A percentile compares a stretch with the other conserved stretches of the same genome.
phyloP scores from a whole-genome alignment of 176 grass and related monocot genomes.

The Hyparrhenia diplandra region DNA sequence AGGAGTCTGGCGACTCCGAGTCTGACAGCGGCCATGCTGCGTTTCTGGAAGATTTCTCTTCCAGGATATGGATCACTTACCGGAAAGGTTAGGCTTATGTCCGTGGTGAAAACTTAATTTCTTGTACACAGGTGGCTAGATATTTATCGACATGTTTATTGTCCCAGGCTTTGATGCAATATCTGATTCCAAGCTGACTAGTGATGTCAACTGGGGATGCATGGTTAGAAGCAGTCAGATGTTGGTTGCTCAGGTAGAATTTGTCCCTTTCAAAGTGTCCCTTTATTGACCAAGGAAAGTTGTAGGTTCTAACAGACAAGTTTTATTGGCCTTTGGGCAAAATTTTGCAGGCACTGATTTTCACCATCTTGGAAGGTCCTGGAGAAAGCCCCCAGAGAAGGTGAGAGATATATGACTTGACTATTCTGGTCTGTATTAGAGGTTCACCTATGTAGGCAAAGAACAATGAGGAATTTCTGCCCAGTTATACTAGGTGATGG shows the following conservation, averaged over 20 bases:
- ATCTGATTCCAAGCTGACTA: constrained; percentile 63
- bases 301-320: background rate
- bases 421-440: background rate
- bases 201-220: constrained; percentile 92
- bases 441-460: background rate
- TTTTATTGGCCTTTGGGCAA: constrained; percentile 7
- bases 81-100: constrained; percentile 71
- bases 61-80: constrained; percentile 98
- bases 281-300: background rate
- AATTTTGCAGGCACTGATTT: constrained; percentile 64
- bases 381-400: constrained; percentile 79
- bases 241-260: constrained; percentile 76
- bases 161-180: constrained; percentile 69
- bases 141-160: background rate
- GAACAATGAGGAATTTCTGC: background rate
- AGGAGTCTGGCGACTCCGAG: constrained; percentile 20
- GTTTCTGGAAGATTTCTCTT: constrained; percentile 75
- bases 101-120: background rate
- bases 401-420: constrained; percentile 38
- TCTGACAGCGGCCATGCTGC: constrained; percentile 31
- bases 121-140: background rate
- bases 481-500: constrained; percentile 43
- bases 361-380: constrained; percentile 91
- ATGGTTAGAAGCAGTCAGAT: constrained; percentile 99
- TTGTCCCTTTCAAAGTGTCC: background rate